Evolutionary conservation across 306 rosid species (phyloP), one percentile per base, ranked within the genome.

Genomic region (Echinosophora koreensis): DNA sequence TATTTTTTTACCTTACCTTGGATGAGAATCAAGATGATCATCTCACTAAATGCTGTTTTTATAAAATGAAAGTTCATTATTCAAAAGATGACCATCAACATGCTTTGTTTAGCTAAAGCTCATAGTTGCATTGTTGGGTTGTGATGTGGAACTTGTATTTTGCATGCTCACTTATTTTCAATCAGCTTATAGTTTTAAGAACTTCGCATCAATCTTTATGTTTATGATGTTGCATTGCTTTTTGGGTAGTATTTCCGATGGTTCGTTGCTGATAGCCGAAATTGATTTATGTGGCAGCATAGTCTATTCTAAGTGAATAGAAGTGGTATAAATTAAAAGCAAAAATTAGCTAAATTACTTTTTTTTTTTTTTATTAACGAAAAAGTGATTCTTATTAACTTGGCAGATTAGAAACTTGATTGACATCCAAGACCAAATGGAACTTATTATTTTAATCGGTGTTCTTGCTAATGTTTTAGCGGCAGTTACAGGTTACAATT

Each of bases 381-480:
- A 22, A 22, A 22, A 22, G 35, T 54, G 64, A 35, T 56, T 35
- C 56, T 56, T 18, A 28, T 37, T 58, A 64, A 62, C 59, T 76
- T 46, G 10, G n/a, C 8, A 15, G 28, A 8, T 8, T 10, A 57
- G 55, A 63, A 63, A 63, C 57, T 71, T 58, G 55, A 52, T 38
- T 0, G 47, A 22, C 22, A 22, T 22, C 22, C 55, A 73, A 67
- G 69, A 79, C 67, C 42, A 27, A 39, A 54, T 67, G 59, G 54
- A 55, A 39, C 22, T 22, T 22, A n/a, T 52, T 30, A 54, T 16
- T 32, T 70, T 44, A 28, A 27, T 44, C 42, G 46, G 8, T 27
- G 38, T 77, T 46, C 54, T 66, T 57, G 42, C 35, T 56, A 47
- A 32, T n/a, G 34, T 56, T 71, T 28, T 66, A 46, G 14, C 42